Evolutionary conservation across 2,329 filamentous ascomycete genomes (phyloP).

Genomic region (Cadophora malorum): DNA sequence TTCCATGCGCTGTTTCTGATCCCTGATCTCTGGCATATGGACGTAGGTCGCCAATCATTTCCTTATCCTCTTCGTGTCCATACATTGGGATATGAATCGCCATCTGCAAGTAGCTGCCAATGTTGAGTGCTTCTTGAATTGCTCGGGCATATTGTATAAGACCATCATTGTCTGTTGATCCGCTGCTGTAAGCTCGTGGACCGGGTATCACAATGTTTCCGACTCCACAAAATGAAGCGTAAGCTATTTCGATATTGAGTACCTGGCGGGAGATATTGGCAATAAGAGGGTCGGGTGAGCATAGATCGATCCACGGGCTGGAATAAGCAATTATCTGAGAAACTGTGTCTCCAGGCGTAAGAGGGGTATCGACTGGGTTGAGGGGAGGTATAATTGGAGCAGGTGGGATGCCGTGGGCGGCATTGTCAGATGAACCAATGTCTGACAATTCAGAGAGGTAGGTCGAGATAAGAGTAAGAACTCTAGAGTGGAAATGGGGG

Average conservation of each 20-base stretch:
- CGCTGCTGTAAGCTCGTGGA: conserved; percentile 67
- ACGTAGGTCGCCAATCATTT: conserved; percentile 45
- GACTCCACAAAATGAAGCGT: conserved; percentile 93
- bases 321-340: conserved; percentile 78
- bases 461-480: conserved; percentile 65
- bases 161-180: conserved; percentile 55
- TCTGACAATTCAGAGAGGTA: conserved; percentile 54
- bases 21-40: conserved; percentile 42
- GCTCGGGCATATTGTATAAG: conserved; percentile 81
- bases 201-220: conserved; percentile 83
- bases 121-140: conserved; percentile 77
- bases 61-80: conserved; percentile 64
- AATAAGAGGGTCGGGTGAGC: conserved; percentile 81
- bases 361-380: conserved; percentile 77
- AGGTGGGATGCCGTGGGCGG: conserved; percentile 53
- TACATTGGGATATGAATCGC: conserved; percentile 86
- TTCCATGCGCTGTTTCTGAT: conserved; percentile 45
- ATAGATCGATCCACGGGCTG: conserved; percentile 94
- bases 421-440: conserved; percentile 50
- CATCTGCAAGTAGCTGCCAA: conserved; percentile 79
- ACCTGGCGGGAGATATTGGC: conserved; percentile 89
- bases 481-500: conserved; percentile 70
- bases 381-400: conserved; percentile 71
- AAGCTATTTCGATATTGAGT: conserved; percentile 87
- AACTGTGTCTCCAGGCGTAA: conserved; percentile 72